These are phyloP conservation scores for Solanum paucissectum DNA, from an alignment of 257 asterid species.

Conservation along the genomic window DNA sequence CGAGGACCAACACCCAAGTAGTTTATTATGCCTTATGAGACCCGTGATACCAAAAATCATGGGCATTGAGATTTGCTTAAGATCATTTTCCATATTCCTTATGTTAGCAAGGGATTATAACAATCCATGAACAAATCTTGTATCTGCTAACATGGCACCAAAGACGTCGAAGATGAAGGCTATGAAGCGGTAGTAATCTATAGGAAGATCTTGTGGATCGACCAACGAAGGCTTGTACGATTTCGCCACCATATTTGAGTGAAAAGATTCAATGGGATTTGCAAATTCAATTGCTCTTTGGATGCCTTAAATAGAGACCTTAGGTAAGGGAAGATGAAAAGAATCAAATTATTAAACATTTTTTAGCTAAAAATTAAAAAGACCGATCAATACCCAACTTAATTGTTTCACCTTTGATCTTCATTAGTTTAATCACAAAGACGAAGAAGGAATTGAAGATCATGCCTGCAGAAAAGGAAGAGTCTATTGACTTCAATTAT, in stretches of 20 bases:
- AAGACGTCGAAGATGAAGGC: constrained; percentile 39
- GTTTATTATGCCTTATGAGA: neutral
- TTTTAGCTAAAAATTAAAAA: too few relatives aligned
- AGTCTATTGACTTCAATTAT: too few relatives aligned
- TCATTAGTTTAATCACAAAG: too few relatives aligned
- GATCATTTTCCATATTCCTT: constrained; percentile 85
- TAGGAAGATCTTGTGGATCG: constrained; percentile 58
- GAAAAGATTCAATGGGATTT: too few relatives aligned
- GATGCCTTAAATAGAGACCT: too few relatives aligned
- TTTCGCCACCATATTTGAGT: neutral
- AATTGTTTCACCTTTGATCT: too few relatives aligned
- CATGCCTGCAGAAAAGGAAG: too few relatives aligned
- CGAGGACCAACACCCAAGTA: neutral
- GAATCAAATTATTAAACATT: too few relatives aligned
- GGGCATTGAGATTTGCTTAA: constrained; percentile 97
- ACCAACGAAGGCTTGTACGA: neutral
- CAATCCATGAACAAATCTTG: constrained; percentile 87
- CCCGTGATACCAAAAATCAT: constrained; percentile 45
- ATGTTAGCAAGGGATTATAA: constrained; percentile 81
- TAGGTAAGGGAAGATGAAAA: too few relatives aligned
- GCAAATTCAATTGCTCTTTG: too few relatives aligned
- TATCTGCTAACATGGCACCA: constrained; percentile 61
- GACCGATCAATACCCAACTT: too few relatives aligned
- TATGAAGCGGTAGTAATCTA: constrained; percentile 44
- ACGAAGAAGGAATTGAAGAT: too few relatives aligned